Evolutionary conservation across 1,139 yeast species (phyloP).

Genomic region (Yamadazyma buinensis): DNA sequence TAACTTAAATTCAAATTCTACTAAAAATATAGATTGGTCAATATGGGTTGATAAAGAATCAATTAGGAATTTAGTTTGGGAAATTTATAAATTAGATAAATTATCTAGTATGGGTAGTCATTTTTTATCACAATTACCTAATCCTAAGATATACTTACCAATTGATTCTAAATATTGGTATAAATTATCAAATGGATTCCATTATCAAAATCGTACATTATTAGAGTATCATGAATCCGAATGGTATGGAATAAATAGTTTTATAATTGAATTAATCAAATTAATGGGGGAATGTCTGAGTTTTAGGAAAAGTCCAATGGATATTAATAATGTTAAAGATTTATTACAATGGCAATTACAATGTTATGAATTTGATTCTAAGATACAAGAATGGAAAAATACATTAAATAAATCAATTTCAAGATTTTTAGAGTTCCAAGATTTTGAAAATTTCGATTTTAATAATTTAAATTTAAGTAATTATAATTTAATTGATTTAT

Average conservation of each 20-base stretch:
- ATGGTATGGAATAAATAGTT: constrained; percentile 12
- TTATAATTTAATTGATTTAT: background rate
- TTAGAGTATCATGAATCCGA: constrained; percentile 3
- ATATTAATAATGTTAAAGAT: constrained; percentile 14
- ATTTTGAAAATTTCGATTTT: background rate
- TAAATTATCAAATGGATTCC: constrained; percentile 3
- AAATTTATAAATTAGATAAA: constrained; percentile 21
- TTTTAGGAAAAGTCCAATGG: constrained; percentile 13
- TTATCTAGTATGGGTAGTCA: constrained; percentile 14
- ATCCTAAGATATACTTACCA: constrained; percentile 1
- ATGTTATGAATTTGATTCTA: constrained; percentile 14
- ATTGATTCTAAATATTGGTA: constrained; percentile 1
- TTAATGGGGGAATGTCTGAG: constrained; percentile 13
- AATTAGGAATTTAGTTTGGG: constrained; percentile 24
- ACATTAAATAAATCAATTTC: constrained; percentile 8
- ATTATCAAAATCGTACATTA: constrained; percentile 10
- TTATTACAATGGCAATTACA: constrained; percentile 15
- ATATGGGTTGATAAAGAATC: constrained; percentile 21
- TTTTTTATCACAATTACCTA: constrained; percentile 10
- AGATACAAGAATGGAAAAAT: constrained; percentile 11
- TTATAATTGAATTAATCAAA: constrained; percentile 13
- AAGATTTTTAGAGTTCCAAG: constrained; percentile 8
- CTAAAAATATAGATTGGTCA: constrained; percentile 12
- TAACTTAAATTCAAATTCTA: background rate
- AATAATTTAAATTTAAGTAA: background rate